These are phyloP conservation scores for Ophiostoma perfectum DNA, from an alignment of 2,329 filamentous ascomycete genomes.

Conservation along the genomic window DNA sequence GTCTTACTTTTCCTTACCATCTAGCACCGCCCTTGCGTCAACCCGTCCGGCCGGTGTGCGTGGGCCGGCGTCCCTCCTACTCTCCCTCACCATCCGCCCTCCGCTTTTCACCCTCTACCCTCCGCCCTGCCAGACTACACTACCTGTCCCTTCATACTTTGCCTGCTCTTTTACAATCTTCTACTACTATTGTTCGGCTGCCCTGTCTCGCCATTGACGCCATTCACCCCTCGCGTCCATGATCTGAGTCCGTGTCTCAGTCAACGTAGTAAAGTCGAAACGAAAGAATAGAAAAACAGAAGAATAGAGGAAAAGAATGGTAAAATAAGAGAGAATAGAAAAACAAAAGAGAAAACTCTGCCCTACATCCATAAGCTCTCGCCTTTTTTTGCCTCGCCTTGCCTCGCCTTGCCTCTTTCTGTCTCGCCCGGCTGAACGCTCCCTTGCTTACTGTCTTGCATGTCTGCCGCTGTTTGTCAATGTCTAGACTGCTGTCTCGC, in stretches of 20 bases:
- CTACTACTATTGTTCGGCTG: not conserved
- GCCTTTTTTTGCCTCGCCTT: too few species aligned
- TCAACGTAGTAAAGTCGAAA: not conserved
- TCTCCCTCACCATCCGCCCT: conserved; percentile 1
- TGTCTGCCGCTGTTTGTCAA: conserved; percentile 31
- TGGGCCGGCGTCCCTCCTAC: not conserved
- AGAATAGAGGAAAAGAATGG: not conserved
- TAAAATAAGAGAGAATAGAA: not conserved
- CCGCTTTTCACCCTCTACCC: not conserved
- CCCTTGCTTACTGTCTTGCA: conserved; percentile 32
- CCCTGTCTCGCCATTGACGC: not conserved
- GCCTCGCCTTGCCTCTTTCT: not conserved
- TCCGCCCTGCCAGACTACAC: conserved; percentile 5
- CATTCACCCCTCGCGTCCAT: not conserved
- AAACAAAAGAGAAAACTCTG: conserved; percentile 20
- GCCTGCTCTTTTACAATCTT: not conserved
- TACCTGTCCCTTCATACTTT: not conserved
- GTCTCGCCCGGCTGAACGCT: conserved; percentile 10
- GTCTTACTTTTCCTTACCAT: too few species aligned
- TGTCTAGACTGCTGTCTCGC: not conserved
- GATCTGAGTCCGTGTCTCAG: conserved; percentile 1
- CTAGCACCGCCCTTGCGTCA: not conserved
- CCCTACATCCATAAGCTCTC: not conserved
- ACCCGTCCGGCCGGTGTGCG: conserved; percentile 3
- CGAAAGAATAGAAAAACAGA: not conserved